Evolutionary conservation across 1,284 basidiomycete genomes (phyloP).

Genomic region (Anthracocystis walkeri): DNA sequence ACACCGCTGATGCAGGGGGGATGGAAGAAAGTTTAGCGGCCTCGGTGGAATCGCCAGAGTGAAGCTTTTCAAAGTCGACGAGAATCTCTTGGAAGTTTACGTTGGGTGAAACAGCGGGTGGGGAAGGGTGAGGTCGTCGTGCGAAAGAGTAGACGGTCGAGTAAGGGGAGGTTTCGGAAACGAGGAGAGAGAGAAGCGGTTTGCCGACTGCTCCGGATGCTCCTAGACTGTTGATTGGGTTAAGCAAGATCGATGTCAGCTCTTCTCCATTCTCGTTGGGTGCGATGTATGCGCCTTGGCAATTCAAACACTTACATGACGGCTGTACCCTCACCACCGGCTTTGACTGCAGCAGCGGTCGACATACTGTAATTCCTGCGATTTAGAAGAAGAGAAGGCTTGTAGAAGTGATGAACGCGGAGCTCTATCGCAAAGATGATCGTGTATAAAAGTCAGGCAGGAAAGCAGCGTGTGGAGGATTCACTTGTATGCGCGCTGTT

Average conservation of each 20-base stretch:
- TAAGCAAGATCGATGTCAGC: neutral
- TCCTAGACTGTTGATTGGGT: slow-evolving; percentile 28
- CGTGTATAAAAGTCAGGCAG: neutral
- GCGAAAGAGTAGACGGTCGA: slow-evolving; percentile 76
- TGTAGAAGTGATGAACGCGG: neutral
- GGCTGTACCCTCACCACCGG: slow-evolving; percentile 20
- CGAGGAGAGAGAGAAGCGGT: slow-evolving; percentile 41
- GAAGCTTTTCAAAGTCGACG: slow-evolving; percentile 54
- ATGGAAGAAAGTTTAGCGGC: slow-evolving; percentile 30
- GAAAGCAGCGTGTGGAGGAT: neutral
- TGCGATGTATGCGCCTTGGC: neutral
- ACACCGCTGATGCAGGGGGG: slow-evolving; percentile 26
- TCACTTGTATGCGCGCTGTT: neutral
- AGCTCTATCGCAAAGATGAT: neutral
- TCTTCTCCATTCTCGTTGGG: neutral
- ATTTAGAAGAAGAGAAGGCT: neutral
- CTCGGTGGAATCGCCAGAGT: slow-evolving; percentile 21
- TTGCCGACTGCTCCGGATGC: slow-evolving; percentile 59
- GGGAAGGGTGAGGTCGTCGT: slow-evolving; percentile 73
- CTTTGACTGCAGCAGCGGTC: slow-evolving; percentile 8
- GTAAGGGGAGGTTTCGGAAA: slow-evolving; percentile 25
- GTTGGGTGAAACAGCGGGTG: slow-evolving; percentile 67
- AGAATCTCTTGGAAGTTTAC: slow-evolving; percentile 55
- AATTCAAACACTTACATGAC: slow-evolving; percentile 28
- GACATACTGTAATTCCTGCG: slow-evolving; percentile 8